phyloP scores from a whole-genome alignment of 495 filamentous ascomycete species.

The Aspergillus incahuasiensis region DNA sequence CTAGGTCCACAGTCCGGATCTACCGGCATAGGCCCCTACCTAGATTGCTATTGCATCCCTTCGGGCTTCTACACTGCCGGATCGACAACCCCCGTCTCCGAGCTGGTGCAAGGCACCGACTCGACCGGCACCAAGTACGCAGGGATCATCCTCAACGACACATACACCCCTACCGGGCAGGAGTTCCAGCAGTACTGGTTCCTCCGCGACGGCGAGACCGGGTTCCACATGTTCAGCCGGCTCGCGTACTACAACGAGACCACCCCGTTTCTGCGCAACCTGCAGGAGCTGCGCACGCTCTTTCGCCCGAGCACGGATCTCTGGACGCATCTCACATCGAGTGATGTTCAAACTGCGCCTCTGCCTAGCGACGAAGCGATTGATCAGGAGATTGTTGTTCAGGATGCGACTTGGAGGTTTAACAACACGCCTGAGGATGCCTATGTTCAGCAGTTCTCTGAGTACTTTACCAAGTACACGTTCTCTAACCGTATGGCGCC shows the following conservation, averaged over 20 bases:
- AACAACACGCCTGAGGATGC: slow-evolving; percentile 46
- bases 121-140: slow-evolving; percentile 43
- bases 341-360: slow-evolving; percentile 47
- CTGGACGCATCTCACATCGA: slow-evolving; percentile 53
- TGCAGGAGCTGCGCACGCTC: slow-evolving; percentile 53
- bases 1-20: slow-evolving; percentile 42
- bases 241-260: slow-evolving; percentile 50
- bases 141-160: slow-evolving; percentile 48
- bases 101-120: slow-evolving; percentile 47
- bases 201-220: slow-evolving; percentile 51
- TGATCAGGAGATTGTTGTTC: slow-evolving; percentile 40
- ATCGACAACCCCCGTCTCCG: slow-evolving; percentile 36
- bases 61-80: slow-evolving; percentile 51
- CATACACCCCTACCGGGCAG: slow-evolving; percentile 47
- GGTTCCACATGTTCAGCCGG: slow-evolving; percentile 51
- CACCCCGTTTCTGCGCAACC: slow-evolving; percentile 47
- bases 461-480: slow-evolving; percentile 59
- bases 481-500: slow-evolving; percentile 36
- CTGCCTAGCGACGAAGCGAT: slow-evolving; percentile 44
- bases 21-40: slow-evolving; percentile 47
- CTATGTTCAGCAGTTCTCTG: slow-evolving; percentile 47
- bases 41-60: slow-evolving; percentile 56
- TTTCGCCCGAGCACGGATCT: slow-evolving; percentile 50
- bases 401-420: slow-evolving; percentile 55
- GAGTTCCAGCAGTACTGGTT: slow-evolving; percentile 56